Evolutionary conservation across 139 green algal species (phyloP).

Genomic region (Penium margaritaceum): DNA sequence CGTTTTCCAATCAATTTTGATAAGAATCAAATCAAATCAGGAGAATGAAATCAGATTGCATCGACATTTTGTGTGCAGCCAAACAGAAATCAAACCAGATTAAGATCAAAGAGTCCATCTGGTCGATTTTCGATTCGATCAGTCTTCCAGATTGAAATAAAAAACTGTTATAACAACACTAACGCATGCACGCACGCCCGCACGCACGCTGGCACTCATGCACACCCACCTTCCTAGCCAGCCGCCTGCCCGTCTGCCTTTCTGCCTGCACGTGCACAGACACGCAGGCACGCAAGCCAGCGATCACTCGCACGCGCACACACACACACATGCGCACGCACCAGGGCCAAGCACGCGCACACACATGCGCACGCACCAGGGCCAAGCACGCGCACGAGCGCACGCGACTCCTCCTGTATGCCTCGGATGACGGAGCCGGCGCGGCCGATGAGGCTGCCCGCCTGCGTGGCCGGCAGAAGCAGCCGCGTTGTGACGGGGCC

Average conservation of each 20-base stretch:
- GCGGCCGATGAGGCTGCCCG: conserved; percentile 22
- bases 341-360: neutral
- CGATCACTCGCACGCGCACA: neutral
- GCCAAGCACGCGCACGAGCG: conserved; percentile 15
- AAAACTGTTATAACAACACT: neutral
- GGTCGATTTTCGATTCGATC: too few relatives aligned
- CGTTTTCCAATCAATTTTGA: too few relatives aligned
- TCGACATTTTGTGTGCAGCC: too few relatives aligned
- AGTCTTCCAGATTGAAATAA: neutral
- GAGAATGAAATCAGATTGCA: too few relatives aligned
- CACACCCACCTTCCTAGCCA: neutral
- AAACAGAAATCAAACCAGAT: too few relatives aligned
- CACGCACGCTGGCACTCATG: neutral
- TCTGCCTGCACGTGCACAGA: too few relatives aligned
- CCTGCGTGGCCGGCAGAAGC: conserved; percentile 18
- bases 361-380: neutral
- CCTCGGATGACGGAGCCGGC: conserved; percentile 9
- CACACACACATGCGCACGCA: neutral
- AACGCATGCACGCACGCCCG: neutral
- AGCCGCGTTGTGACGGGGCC: conserved; percentile 21
- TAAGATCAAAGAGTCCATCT: too few relatives aligned
- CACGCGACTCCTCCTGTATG: conserved; percentile 30
- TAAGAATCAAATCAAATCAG: too few relatives aligned
- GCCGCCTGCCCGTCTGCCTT: too few relatives aligned
- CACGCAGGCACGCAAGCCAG: too few relatives aligned